Percentiles rank a stretch among this genome's conserved stretches.
phyloP scores from a whole-genome alignment of 176 grass and related monocot genomes.

The Eremochloa ophiuroides region DNA sequence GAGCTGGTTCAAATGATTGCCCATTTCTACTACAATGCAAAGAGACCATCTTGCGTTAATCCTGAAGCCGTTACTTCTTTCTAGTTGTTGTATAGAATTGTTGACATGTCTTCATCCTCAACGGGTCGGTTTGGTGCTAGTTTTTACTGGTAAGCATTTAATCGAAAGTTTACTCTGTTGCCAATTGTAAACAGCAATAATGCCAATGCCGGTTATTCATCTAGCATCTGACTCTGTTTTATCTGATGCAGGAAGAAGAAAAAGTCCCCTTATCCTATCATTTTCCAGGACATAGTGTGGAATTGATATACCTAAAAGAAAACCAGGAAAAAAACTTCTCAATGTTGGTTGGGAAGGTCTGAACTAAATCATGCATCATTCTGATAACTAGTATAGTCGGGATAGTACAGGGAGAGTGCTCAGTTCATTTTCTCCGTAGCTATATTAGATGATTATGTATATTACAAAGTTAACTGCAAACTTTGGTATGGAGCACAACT shows the following conservation, averaged over 20 bases:
- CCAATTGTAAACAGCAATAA: background rate
- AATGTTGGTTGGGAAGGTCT: background rate
- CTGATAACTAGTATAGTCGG: background rate
- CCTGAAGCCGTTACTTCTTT: conserved; percentile 41
- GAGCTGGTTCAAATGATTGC: conserved; percentile 68
- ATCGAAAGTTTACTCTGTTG: background rate
- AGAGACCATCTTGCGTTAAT: conserved; percentile 75
- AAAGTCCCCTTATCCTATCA: background rate
- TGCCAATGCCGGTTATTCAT: background rate
- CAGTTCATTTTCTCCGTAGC: background rate
- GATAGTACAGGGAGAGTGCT: background rate
- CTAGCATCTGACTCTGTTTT: background rate
- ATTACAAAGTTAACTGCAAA: background rate
- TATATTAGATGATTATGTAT: background rate
- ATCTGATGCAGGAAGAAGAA: conserved; percentile 13
- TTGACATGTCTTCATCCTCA: background rate
- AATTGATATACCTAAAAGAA: background rate
- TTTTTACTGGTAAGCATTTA: background rate
- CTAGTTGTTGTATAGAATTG: conserved; percentile 12
- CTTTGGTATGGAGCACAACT: background rate
- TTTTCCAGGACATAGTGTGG: background rate
- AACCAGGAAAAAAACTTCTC: background rate
- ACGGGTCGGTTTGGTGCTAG: background rate
- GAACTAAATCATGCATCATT: background rate
- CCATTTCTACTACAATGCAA: conserved; percentile 96